Evolutionary conservation across 306 rosid species (phyloP), one percentile per base, ranked within the genome.

Genomic region (Vicia faba): DNA sequence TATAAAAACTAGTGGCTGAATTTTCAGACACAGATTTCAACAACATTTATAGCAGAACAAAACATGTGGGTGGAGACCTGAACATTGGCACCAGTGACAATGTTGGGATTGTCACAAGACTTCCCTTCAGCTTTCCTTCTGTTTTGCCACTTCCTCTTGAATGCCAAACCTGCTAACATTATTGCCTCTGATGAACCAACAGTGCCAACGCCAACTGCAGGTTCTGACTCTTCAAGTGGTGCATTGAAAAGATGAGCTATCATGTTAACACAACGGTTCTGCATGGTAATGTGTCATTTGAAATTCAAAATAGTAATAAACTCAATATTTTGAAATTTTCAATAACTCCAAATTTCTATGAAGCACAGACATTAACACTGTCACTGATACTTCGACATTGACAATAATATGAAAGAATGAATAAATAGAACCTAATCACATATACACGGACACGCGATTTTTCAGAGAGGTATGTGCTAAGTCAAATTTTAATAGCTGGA

Each of bases 101-200:
- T 92, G 81, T 92, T 92, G 72, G 97, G 97, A 5, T 79, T 89
- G 70, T 92, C 97, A 23, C 0, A 5, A n/a, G 97, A 89, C 66
- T 80, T 80, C 8, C 95, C 96, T 59, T 69, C 81, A 2, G 69
- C 61, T 71, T 70, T 89, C 70, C 74, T 83, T 72, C 44, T 78
- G 83, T 92, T 92, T 64, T 92, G 96, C 97, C 97, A 92, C 39
- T 46, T 92, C 26, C 97, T 87, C 79, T 92, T 92, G 92, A 92
- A 92, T 8, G 96, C 97, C 75, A 87, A 82, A 4, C 96, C 97
- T 15, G 96, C 97, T 87, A 92, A 84, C 96, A 92, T 92, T 36
- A 92, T 89, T 67, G 97, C 97, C 73, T 92, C 97, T 1, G 97
- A 92, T 4, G 97, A 89, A 15, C 97, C 97, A 71, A 92, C 96